Conservation (phyloP, 163 green algal genomes). For the Chloromonas sp. region DNA sequence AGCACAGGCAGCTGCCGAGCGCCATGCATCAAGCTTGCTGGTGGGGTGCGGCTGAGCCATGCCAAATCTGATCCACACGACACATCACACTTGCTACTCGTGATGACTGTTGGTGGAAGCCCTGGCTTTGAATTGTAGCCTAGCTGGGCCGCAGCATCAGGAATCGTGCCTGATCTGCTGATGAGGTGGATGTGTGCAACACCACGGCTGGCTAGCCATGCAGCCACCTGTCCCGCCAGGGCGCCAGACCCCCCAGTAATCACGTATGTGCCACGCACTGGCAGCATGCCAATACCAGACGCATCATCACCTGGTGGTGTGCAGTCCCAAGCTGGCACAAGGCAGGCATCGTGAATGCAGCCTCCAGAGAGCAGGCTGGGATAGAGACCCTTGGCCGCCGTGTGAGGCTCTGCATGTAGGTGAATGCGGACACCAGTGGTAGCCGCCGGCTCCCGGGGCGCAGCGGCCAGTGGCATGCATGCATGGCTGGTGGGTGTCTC, state of each 20-base stretch:
- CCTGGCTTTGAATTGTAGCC: constrained; percentile 32
- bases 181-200: constrained; percentile 46
- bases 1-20: constrained; percentile 1
- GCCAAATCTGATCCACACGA: constrained; percentile 28
- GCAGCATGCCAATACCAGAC: neutral
- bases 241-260: constrained; percentile 72
- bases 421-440: neutral
- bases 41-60: too few relatives aligned
- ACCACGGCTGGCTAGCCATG: constrained; percentile 48
- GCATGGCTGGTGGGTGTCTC: neutral
- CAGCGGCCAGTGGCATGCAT: too few relatives aligned
- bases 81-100: constrained; percentile 39
- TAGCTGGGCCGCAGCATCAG: constrained; percentile 54
- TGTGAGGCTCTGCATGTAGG: neutral
- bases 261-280: constrained; percentile 15
- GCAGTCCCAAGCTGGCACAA: neutral
- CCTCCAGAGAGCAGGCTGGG: neutral
- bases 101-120: constrained; percentile 10
- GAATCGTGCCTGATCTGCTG: constrained; percentile 23
- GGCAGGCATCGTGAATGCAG: neutral
- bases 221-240: constrained; percentile 60
- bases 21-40: neutral
- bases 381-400: neutral
- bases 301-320: neutral
- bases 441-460: neutral